Evolutionary conservation across 1,139 yeast genomes (phyloP).

Genomic region (Hemisphaericaspora xylofermentans): DNA sequence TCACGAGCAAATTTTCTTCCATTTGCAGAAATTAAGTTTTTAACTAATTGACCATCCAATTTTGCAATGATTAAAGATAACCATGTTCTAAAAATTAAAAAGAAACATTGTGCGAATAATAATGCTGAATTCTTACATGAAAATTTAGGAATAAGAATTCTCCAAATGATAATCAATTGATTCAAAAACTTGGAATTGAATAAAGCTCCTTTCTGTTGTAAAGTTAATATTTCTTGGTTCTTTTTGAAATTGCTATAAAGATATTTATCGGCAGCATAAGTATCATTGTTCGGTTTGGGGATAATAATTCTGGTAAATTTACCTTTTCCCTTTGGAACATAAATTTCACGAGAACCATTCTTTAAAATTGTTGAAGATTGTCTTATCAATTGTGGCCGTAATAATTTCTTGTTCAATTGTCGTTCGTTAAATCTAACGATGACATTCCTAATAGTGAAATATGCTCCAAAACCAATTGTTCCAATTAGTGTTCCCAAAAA

Average conservation of each 20-base stretch:
- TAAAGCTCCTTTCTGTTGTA: conserved; percentile 30
- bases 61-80: conserved; percentile 82
- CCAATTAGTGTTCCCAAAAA: conserved; percentile 44
- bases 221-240: conserved; percentile 34
- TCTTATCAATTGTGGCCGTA: conserved; percentile 42
- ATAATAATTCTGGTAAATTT: conserved; percentile 49
- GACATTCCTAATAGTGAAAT: conserved; percentile 32
- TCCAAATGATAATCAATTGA: conserved; percentile 77
- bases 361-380: conserved; percentile 46
- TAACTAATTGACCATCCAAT: conserved; percentile 88
- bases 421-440: conserved; percentile 34
- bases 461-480: conserved; percentile 45
- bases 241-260: conserved; percentile 53
- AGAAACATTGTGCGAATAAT: conserved; percentile 69
- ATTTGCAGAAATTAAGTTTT: conserved; percentile 82
- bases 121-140: conserved; percentile 67
- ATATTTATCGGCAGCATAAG: conserved; percentile 68
- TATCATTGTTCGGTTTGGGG: conserved; percentile 58
- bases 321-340: conserved; percentile 51
- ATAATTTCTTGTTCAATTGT: conserved; percentile 23
- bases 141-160: conserved; percentile 74
- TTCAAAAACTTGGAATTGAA: conserved; percentile 69
- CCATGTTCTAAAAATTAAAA: conserved; percentile 82
- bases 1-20: conserved; percentile 76
- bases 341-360: conserved; percentile 56